A percentile compares a stretch with the other conserved stretches of the same genome.
phyloP scores from a whole-genome alignment of 2,329 filamentous ascomycete species.

The Aureobasidium subglaciale region DNA sequence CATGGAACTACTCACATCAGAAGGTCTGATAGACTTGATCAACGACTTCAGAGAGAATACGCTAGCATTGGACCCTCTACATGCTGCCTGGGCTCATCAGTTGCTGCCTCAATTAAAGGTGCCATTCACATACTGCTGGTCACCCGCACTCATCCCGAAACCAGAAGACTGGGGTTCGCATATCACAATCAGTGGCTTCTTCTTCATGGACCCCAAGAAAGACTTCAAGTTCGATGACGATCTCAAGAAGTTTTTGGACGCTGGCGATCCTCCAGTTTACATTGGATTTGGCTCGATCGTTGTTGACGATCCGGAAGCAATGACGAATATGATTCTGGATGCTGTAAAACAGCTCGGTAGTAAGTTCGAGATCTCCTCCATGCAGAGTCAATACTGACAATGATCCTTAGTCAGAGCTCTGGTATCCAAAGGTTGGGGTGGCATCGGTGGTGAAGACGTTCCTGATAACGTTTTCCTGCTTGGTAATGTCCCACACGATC shows the following conservation, averaged over 20 bases:
- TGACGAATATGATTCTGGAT: conserved; percentile 66
- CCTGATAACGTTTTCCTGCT: conserved; percentile 42
- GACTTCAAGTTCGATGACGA: conserved; percentile 39
- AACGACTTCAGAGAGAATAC: conserved; percentile 64
- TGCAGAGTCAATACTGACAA: not conserved
- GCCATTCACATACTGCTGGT: conserved; percentile 91
- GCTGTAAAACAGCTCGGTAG: conserved; percentile 50
- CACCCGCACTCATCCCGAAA: conserved; percentile 69
- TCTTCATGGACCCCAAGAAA: conserved; percentile 58
- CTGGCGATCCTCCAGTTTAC: conserved; percentile 67
- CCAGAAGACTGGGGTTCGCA: conserved; percentile 67
- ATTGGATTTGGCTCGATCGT: conserved; percentile 82
- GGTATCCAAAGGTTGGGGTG: conserved; percentile 50
- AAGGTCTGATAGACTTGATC: conserved; percentile 83
- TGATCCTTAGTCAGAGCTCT: conserved; percentile 24
- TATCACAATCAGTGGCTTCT: conserved; percentile 70
- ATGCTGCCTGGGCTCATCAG: conserved; percentile 74
- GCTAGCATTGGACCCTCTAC: conserved; percentile 68
- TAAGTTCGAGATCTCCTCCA: conserved; percentile 29
- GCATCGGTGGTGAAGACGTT: conserved; percentile 35
- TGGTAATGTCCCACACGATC: conserved; percentile 51
- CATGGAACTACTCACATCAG: conserved; percentile 89
- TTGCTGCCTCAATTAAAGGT: conserved; percentile 68
- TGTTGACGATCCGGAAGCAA: conserved; percentile 63
- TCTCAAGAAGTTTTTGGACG: conserved; percentile 37